phyloP scores from a whole-genome alignment of 805 yeast genomes.

The Tetrapisispora pingtungensis region DNA sequence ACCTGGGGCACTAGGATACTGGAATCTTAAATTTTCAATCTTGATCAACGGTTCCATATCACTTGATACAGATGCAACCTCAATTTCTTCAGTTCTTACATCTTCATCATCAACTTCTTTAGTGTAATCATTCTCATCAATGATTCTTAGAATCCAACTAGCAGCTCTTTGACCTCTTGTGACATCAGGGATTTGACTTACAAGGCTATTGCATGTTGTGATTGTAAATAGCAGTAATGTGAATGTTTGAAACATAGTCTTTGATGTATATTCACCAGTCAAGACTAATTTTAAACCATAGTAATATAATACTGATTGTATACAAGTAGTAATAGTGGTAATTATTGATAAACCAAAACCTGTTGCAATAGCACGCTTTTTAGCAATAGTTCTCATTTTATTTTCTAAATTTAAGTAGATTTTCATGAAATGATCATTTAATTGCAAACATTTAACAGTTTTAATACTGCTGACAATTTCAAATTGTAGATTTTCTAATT shows the following conservation, averaged over 20 bases:
- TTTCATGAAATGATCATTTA: conserved; percentile 38
- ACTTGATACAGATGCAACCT: background rate
- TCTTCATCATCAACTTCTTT: conserved; percentile 3
- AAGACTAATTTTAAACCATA: conserved; percentile 73
- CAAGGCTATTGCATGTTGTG: conserved; percentile 47
- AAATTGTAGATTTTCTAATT: conserved; percentile 39
- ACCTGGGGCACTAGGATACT: conserved; percentile 33
- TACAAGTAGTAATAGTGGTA: conserved; percentile 42
- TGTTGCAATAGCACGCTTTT: conserved; percentile 43
- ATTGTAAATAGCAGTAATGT: conserved; percentile 67
- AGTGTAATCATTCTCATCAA: conserved; percentile 11
- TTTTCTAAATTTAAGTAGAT: conserved; percentile 29
- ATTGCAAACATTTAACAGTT: conserved; percentile 50
- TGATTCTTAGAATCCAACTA: conserved; percentile 37
- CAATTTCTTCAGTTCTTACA: conserved; percentile 1
- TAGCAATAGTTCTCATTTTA: conserved; percentile 33
- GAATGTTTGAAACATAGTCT: conserved; percentile 57
- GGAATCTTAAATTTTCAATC: conserved; percentile 40
- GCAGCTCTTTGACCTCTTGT: conserved; percentile 73
- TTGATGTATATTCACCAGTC: conserved; percentile 40
- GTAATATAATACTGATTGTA: conserved; percentile 66
- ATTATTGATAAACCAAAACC: conserved; percentile 61
- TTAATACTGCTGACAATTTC: conserved; percentile 51
- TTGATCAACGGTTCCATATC: conserved; percentile 20
- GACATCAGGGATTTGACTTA: conserved; percentile 66